A percentile compares a stretch with the other conserved stretches of the same genome.
phyloP scores from a whole-genome alignment of 192 early-diverging fungal genomes.

The Backusella tarrabulga region DNA sequence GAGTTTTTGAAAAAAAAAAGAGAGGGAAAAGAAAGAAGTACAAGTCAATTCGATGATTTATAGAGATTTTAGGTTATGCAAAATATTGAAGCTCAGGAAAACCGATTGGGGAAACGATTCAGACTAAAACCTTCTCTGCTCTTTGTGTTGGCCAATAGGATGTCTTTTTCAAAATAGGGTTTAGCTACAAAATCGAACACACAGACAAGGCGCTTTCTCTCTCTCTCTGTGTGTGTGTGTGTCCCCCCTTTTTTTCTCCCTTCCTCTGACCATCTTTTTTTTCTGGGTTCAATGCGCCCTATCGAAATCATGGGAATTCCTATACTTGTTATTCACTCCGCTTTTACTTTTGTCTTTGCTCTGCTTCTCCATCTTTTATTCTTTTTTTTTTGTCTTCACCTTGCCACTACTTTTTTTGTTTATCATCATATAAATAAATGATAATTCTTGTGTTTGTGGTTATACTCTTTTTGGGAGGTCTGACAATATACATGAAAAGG shows the following conservation, averaged over 20 bases:
- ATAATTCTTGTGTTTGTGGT: background rate
- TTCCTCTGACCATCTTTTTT: background rate
- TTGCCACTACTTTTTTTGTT: background rate
- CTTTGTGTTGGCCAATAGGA: constrained; percentile 5
- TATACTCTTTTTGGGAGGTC: background rate
- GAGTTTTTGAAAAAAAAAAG: background rate
- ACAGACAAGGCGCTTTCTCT: background rate
- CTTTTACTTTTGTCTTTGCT: background rate
- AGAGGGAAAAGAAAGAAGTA: background rate
- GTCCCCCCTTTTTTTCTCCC: background rate
- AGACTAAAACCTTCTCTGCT: constrained; percentile 7
- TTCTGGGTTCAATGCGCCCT: background rate
- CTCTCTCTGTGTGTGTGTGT: too few relatives aligned
- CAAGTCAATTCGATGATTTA: background rate
- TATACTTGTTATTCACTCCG: background rate
- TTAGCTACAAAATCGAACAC: background rate
- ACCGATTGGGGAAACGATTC: background rate
- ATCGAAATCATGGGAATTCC: background rate
- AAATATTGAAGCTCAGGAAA: constrained; percentile 1
- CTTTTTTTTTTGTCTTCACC: background rate
- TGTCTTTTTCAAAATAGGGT: background rate
- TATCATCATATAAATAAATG: background rate
- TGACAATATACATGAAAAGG: constrained; percentile 5
- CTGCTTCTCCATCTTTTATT: background rate
- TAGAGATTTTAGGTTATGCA: constrained; percentile 10